A percentile compares a stretch with the other conserved stretches of the same genome.
Conservation (phyloP, 495 filamentous ascomycete species). For the Tuber indicum region DNA sequence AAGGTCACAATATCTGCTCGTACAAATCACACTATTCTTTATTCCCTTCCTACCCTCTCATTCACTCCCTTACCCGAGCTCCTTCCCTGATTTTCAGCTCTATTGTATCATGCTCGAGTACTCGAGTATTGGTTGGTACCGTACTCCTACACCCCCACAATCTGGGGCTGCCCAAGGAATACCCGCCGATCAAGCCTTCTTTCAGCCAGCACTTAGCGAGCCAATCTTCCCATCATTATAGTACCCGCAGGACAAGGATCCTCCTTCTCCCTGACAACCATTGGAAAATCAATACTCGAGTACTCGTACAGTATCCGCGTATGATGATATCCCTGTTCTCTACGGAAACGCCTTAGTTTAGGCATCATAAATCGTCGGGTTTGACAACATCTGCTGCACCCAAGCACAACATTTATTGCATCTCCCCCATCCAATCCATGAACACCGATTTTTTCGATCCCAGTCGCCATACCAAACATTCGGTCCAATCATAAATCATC, state of each 20-base stretch:
- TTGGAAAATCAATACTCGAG: background rate
- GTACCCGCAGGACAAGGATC: background rate
- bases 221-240: background rate
- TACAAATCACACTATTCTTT: background rate
- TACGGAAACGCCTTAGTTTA: background rate
- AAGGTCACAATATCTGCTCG: background rate
- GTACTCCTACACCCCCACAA: background rate
- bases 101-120: background rate
- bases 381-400: background rate
- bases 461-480: background rate
- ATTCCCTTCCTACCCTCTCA: background rate
- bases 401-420: background rate
- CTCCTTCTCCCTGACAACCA: background rate
- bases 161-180: background rate
- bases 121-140: background rate
- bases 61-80: background rate
- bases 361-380: background rate
- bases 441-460: conserved; percentile 1
- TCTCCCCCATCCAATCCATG: background rate
- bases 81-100: background rate
- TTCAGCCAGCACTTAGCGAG: background rate
- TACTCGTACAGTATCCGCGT: background rate
- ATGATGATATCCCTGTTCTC: background rate
- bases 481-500: background rate
- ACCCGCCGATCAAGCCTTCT: background rate